Conservation (phyloP, 129 eudicot species). For the Artemisia tridentata region DNA sequence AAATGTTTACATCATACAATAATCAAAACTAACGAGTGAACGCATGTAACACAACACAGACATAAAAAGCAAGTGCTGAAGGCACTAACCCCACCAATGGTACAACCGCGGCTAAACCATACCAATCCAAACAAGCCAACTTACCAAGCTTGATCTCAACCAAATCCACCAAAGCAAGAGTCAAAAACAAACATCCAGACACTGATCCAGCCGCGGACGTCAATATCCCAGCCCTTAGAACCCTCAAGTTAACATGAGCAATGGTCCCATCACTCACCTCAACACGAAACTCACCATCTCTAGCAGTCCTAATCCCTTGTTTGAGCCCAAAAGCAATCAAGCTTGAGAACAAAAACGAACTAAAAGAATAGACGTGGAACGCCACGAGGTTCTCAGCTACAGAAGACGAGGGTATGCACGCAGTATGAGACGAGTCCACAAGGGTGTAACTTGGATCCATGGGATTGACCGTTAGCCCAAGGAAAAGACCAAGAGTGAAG, state of each 20-base stretch:
- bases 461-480: conserved; percentile 54
- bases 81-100: conserved; percentile 58
- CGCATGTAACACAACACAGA: conserved; percentile 55
- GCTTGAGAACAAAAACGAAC: conserved; percentile 71
- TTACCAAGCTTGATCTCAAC: conserved; percentile 63
- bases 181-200: conserved; percentile 59
- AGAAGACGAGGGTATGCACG: conserved; percentile 35
- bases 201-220: conserved; percentile 59
- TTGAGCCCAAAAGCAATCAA: conserved; percentile 58
- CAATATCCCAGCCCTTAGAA: conserved; percentile 45
- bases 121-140: conserved; percentile 47
- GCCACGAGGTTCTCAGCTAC: conserved; percentile 44
- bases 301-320: conserved; percentile 45
- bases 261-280: conserved; percentile 33
- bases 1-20: neutral
- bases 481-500: conserved; percentile 64
- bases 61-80: conserved; percentile 47
- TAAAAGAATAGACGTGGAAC: conserved; percentile 62
- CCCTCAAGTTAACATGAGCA: conserved; percentile 42
- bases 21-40: conserved; percentile 34
- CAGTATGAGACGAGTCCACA: conserved; percentile 23
- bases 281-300: conserved; percentile 30
- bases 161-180: conserved; percentile 56
- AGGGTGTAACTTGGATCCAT: conserved; percentile 47
- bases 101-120: conserved; percentile 44